Conservation (phyloP, 176 grass and related monocot genomes). For the Ampelocalamus luodianensis region DNA sequence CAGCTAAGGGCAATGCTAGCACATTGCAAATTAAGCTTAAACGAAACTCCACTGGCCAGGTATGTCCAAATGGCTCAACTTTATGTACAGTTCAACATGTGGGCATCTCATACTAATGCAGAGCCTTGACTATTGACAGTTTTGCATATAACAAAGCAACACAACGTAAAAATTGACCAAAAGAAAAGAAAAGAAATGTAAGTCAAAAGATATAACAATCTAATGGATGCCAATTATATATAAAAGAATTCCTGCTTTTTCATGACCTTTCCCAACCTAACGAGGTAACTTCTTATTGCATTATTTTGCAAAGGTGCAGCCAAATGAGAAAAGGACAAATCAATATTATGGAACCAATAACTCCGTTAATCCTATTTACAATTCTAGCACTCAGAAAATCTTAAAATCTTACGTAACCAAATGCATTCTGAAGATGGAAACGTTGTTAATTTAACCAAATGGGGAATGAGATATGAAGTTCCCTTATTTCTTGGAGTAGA, state of each 20-base stretch:
- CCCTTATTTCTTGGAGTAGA: neutral
- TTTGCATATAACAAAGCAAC: neutral
- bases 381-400: neutral
- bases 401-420: slow-evolving; percentile 9
- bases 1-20: too few species aligned
- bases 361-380: neutral
- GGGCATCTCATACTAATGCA: slow-evolving; percentile 15
- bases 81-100: neutral
- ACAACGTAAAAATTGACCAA: neutral
- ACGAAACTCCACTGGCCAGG: too few species aligned
- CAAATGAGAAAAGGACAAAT: neutral
- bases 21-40: too few species aligned
- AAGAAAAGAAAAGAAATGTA: neutral
- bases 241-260: neutral
- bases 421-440: neutral
- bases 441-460: too few species aligned
- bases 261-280: neutral
- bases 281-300: neutral
- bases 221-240: neutral
- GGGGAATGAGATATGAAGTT: neutral
- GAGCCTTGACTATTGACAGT: neutral
- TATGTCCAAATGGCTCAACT: neutral
- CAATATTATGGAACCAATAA: neutral
- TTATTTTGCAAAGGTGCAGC: too few species aligned
- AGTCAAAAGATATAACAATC: neutral